Evolutionary conservation across 768 basidiomycete genomes (phyloP).

Genomic region (Russula abietina): DNA sequence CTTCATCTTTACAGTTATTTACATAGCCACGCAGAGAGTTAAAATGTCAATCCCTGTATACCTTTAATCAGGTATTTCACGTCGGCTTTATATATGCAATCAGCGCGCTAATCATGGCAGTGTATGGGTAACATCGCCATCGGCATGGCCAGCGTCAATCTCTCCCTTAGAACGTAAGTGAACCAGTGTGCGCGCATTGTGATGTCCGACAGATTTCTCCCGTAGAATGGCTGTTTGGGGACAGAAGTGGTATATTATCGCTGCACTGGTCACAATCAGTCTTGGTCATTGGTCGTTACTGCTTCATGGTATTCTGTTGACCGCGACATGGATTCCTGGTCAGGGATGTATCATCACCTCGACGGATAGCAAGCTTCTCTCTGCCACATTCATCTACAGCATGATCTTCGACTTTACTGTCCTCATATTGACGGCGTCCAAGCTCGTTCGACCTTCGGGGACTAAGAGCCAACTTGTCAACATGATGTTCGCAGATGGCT

Average conservation of each 20-base stretch:
- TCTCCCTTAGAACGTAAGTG: slow-evolving; percentile 41
- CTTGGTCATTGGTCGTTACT: slow-evolving; percentile 69
- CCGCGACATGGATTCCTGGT: slow-evolving; percentile 46
- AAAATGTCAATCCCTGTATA: slow-evolving; percentile 43
- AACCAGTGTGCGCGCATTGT: slow-evolving; percentile 1
- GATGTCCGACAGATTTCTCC: not conserved
- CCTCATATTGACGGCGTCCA: slow-evolving; percentile 53
- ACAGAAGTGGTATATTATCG: slow-evolving; percentile 47
- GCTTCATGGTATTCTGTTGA: slow-evolving; percentile 60
- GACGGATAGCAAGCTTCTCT: slow-evolving; percentile 58
- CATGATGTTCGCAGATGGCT: slow-evolving; percentile 64
- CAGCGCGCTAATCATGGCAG: slow-evolving; percentile 25
- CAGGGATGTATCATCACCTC: slow-evolving; percentile 50
- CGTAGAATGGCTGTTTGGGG: slow-evolving; percentile 60
- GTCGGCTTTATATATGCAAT: not conserved
- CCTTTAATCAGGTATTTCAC: slow-evolving; percentile 39
- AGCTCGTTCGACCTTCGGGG: slow-evolving; percentile 38
- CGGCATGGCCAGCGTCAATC: slow-evolving; percentile 43
- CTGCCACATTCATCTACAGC: slow-evolving; percentile 68
- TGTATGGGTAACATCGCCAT: slow-evolving; percentile 41
- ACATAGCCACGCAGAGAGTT: slow-evolving; percentile 31
- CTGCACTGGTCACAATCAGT: slow-evolving; percentile 46
- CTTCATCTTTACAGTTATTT: not conserved
- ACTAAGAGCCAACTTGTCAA: slow-evolving; percentile 44
- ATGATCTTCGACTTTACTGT: slow-evolving; percentile 69